phyloP scores from a whole-genome alignment of 176 grass and related monocot species.

The Oryza australiensis region DNA sequence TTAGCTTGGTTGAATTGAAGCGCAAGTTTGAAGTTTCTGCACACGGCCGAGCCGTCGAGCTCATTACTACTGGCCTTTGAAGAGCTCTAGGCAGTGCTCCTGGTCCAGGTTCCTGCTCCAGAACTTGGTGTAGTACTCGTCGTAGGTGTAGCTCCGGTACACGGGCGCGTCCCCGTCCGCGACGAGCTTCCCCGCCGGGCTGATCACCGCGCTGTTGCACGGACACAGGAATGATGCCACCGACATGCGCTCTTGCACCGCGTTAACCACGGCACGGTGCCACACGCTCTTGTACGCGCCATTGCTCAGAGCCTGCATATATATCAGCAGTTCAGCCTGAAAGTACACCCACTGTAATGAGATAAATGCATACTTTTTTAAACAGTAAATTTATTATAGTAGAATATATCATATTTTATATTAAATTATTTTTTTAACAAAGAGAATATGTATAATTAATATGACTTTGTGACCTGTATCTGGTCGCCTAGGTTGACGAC shows the following conservation, averaged over 20 bases:
- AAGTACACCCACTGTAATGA: not conserved
- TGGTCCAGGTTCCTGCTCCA: conserved; percentile 85
- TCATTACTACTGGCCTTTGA: conserved; percentile 28
- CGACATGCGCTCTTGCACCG: conserved; percentile 62
- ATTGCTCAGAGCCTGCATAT: conserved; percentile 69
- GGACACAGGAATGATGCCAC: conserved; percentile 98
- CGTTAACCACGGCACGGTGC: conserved; percentile 89
- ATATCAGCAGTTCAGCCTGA: not conserved
- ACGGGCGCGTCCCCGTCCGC: conserved; percentile 5
- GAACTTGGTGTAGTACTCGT: conserved; percentile 81
- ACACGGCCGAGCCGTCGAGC: not conserved
- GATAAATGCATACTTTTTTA: too few relatives aligned
- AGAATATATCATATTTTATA: too few relatives aligned
- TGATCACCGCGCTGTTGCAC: conserved; percentile 67
- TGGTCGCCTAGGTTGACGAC: conserved; percentile 86
- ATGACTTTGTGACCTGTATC: conserved; percentile 41
- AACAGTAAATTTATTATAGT: too few relatives aligned
- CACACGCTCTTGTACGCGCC: conserved; percentile 86
- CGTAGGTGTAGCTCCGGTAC: conserved; percentile 68
- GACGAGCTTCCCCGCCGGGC: conserved; percentile 53
- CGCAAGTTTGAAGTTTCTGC: not conserved
- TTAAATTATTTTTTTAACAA: too few relatives aligned
- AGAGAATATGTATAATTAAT: not conserved
- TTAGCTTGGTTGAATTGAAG: not conserved
- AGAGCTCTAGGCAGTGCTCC: conserved; percentile 78